Conservation (phyloP, 352 stramenopile species). For the Globisporangium ultimum region DNA sequence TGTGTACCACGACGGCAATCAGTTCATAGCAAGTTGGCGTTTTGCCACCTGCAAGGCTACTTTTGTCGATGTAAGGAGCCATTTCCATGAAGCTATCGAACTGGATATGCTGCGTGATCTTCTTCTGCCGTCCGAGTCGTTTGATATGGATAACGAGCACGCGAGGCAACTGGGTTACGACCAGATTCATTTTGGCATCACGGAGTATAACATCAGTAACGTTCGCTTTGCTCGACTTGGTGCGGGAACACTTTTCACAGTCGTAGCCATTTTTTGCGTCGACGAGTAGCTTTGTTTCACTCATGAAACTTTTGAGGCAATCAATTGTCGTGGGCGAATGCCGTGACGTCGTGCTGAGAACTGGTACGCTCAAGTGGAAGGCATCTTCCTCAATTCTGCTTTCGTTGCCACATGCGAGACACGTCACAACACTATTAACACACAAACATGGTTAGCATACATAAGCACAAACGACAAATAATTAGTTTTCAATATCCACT, state of each 20-base stretch:
- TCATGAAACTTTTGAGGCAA: conserved; percentile 51
- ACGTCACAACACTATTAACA: conserved; percentile 32
- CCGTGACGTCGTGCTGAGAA: conserved; percentile 22
- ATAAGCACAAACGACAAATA: too few relatives aligned
- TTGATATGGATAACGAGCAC: conserved; percentile 76
- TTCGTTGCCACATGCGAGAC: conserved; percentile 39
- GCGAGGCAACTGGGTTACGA: conserved; percentile 43
- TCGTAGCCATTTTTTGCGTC: conserved; percentile 64
- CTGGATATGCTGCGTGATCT: conserved; percentile 65
- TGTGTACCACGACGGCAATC: conserved; percentile 69
- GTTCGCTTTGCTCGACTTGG: conserved; percentile 21
- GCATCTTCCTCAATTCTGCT: conserved; percentile 56
- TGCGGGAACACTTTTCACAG: conserved; percentile 56
- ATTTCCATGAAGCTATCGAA: conserved; percentile 60
- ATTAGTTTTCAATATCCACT: too few relatives aligned
- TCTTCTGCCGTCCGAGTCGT: conserved; percentile 40
- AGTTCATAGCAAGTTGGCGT: conserved; percentile 48
- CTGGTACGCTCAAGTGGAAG: conserved; percentile 59
- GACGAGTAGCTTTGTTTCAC: conserved; percentile 43
- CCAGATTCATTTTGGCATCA: conserved; percentile 53
- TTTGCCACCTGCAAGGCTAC: conserved; percentile 9
- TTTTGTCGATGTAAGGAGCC: conserved; percentile 31
- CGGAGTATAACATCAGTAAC: conserved; percentile 25
- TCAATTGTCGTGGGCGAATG: conserved; percentile 27
- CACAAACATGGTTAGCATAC: not conserved